Conservation (phyloP, 768 basidiomycete species). For the Pulveroboletus frians region DNA sequence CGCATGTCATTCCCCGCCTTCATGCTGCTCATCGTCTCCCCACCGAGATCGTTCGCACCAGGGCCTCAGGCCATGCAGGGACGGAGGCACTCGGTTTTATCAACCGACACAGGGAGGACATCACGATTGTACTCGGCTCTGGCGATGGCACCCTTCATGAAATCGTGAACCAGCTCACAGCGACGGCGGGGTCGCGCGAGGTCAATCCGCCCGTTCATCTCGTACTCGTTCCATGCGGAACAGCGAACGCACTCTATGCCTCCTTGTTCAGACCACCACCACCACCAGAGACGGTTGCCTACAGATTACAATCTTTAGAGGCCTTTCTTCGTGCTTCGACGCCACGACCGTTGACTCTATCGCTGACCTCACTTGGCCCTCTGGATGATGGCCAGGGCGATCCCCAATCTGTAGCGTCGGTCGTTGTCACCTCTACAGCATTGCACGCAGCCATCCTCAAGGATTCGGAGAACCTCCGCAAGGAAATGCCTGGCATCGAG, state of each 20-base stretch:
- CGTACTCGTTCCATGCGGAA: conserved; percentile 69
- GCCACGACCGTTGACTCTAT: conserved; percentile 46
- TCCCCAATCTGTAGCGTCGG: conserved; percentile 42
- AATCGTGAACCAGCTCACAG: conserved; percentile 60
- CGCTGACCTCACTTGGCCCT: conserved; percentile 41
- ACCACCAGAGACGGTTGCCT: conserved; percentile 26
- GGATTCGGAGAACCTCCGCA: conserved; percentile 73
- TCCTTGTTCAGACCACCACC: conserved; percentile 60
- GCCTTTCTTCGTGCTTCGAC: conserved; percentile 41
- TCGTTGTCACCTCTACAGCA: conserved; percentile 81
- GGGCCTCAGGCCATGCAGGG: conserved; percentile 52
- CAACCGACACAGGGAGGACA: conserved; percentile 22
- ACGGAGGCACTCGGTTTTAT: conserved; percentile 40
- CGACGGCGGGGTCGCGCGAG: conserved; percentile 15
- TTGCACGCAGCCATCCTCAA: conserved; percentile 82
- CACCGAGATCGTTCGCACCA: conserved; percentile 43
- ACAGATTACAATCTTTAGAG: conserved; percentile 53
- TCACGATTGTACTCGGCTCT: conserved; percentile 61
- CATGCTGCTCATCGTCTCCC: conserved; percentile 30
- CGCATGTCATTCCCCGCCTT: conserved; percentile 64
- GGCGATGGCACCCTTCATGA: conserved; percentile 95
- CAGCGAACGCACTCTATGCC: conserved; percentile 89
- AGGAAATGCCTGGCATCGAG: conserved; percentile 68
- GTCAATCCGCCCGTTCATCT: conserved; percentile 32
- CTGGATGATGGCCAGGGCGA: conserved; percentile 11